Evolutionary conservation across 2,329 filamentous ascomycete species (phyloP).

Genomic region (Biscogniauxia mediterranea): DNA sequence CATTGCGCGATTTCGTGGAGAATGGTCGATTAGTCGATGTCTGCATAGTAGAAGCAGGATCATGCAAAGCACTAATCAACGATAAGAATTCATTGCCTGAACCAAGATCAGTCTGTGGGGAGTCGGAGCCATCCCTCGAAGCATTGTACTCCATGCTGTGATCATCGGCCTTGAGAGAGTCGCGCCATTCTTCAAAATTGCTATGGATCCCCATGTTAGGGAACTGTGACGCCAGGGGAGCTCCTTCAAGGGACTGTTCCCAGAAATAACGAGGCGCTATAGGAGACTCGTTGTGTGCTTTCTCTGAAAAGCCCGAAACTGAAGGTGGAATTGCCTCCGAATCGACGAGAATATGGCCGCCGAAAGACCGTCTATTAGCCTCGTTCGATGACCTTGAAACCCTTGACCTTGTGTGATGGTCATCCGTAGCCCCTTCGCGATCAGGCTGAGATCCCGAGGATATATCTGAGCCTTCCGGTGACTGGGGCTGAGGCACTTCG

Average conservation of each 20-base stretch:
- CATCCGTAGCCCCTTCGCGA: background rate
- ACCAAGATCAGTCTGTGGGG: slow-evolving; percentile 6
- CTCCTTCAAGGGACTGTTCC: background rate
- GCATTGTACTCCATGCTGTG: background rate
- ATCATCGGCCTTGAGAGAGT: background rate
- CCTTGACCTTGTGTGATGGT: background rate
- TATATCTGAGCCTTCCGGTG: background rate
- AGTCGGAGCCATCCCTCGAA: background rate
- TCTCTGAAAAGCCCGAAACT: too few species aligned
- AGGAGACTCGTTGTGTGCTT: slow-evolving; percentile 4
- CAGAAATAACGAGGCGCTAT: slow-evolving; percentile 11
- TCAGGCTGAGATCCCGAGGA: background rate
- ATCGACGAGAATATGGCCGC: background rate
- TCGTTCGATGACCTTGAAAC: background rate
- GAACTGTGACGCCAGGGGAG: background rate
- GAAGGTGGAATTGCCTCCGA: background rate
- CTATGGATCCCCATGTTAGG: background rate
- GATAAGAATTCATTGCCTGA: slow-evolving; percentile 3
- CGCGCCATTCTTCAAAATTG: slow-evolving; percentile 1
- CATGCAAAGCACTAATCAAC: background rate
- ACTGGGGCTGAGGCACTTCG: background rate
- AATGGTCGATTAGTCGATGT: slow-evolving; percentile 21
- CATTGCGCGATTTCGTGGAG: slow-evolving; percentile 38
- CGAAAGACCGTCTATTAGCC: background rate
- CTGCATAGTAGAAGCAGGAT: background rate